Base-by-base conservation (phyloP, 2,329 filamentous ascomycete genomes). In the Aureobasidium sp. region DNA sequence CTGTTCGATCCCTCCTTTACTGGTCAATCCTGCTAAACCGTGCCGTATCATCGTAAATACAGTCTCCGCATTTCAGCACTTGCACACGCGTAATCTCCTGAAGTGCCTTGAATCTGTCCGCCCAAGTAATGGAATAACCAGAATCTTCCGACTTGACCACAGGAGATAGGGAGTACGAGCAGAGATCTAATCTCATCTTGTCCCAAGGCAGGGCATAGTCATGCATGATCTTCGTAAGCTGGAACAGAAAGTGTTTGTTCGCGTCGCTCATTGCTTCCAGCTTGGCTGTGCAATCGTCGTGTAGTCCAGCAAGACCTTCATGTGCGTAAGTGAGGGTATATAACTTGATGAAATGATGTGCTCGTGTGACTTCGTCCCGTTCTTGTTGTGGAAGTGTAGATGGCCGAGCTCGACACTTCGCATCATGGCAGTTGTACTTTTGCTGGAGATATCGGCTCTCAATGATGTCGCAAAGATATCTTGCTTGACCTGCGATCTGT, bases 161-260 rank as follows among this genome's bases (percentile, higher is more conserved):
- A 12, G 46, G 26, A 48, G n/a, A 17, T 8, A 29, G 39, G n/a
- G 53, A 47, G 20, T 26, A 55, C 17, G 51, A 55, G 20, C 29
- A 46, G 17, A 60, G n/a, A 9, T 36, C 46, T 34, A 60, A 26
- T 43, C 46, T 60, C 46, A 60, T 50, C 26, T 60, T 60, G 12
- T 60, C 57, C 46, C 57, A 60, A 10, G 46, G 57, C 15, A 60
- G 17, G 15, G 57, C 57, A 51, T 60, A 60, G 26, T 60, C 57
- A n/a, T 51, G 46, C 46, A 60, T 60, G 24, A 60, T 60, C 13
- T 37, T 51, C 17, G 46, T 36, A 12, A 51, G 44, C 34, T 50
- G 32, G n/a, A 32, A 46, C 3, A 60, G 5, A n/a, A 60, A 51
- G n/a, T 51, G 46, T 20, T 32, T 50, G 44, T 60, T 37, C 10